Conservation (phyloP, 345 rosid species). For the Rhizophora mangle region DNA sequence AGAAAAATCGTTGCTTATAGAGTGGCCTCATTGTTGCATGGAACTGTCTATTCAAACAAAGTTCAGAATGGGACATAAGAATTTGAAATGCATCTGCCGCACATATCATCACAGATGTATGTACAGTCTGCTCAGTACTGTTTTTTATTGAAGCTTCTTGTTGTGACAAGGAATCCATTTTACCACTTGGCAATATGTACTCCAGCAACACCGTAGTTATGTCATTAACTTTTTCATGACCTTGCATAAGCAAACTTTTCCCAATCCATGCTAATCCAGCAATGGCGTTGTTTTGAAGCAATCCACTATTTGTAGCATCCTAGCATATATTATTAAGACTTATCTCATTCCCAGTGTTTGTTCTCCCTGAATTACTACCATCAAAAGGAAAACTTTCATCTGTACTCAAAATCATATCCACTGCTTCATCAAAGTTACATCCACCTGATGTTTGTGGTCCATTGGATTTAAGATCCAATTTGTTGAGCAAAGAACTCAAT, state of each 20-base stretch:
- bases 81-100: too few relatives aligned
- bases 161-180: conserved; percentile 16
- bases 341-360: conserved; percentile 30
- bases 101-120: too few relatives aligned
- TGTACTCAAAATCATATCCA: conserved; percentile 50
- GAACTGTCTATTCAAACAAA: too few relatives aligned
- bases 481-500: conserved; percentile 77
- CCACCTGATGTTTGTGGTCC: conserved; percentile 27
- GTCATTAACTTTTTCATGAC: conserved; percentile 71
- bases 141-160: too few relatives aligned
- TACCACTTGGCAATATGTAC: conserved; percentile 46
- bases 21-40: too few relatives aligned
- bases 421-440: conserved; percentile 66
- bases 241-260: conserved; percentile 87
- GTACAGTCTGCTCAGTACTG: too few relatives aligned
- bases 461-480: conserved; percentile 41
- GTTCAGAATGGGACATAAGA: too few relatives aligned
- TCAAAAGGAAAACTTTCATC: conserved; percentile 19
- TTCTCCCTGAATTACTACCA: conserved; percentile 22
- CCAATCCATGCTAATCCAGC: conserved; percentile 90
- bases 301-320: conserved; percentile 32
- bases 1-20: conserved; percentile 79
- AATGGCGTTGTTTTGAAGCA: conserved; percentile 56
- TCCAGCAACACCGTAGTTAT: conserved; percentile 51
- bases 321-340: conserved; percentile 33